These are phyloP conservation scores for Bipolaris zeicola DNA, from an alignment of 2,329 filamentous ascomycete species.

Conservation along the genomic window DNA sequence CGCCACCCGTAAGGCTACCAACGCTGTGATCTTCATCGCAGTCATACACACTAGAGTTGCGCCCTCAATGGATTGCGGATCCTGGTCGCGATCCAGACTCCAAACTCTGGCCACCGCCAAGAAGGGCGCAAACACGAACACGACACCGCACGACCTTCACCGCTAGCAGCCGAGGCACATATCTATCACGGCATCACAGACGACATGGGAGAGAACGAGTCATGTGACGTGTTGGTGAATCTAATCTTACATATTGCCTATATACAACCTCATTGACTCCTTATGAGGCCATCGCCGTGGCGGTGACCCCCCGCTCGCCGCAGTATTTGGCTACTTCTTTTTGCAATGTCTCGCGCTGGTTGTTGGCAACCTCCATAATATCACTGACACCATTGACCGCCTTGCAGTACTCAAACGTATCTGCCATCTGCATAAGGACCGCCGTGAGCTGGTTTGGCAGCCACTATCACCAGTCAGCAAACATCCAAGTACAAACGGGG, in stretches of 20 bases:
- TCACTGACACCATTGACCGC: conserved; percentile 58
- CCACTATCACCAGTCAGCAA: conserved; percentile 57
- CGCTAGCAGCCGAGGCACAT: not conserved
- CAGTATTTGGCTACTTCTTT: conserved; percentile 81
- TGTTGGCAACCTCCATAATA: conserved; percentile 69
- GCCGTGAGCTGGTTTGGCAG: conserved; percentile 80
- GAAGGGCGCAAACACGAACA: conserved; percentile 34
- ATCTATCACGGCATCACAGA: not conserved
- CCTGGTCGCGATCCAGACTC: not conserved
- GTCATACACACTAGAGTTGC: conserved; percentile 6
- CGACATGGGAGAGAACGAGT: not conserved
- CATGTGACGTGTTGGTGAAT: conserved; percentile 1
- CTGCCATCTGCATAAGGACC: conserved; percentile 72
- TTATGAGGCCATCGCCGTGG: conserved; percentile 39
- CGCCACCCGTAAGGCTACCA: conserved; percentile 2
- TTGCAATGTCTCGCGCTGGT: conserved; percentile 68
- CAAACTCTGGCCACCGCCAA: not conserved
- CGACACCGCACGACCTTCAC: conserved; percentile 4
- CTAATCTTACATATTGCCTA: not conserved
- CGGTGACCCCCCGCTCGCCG: conserved; percentile 60
- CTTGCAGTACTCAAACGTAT: conserved; percentile 58
- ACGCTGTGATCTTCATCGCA: not conserved
- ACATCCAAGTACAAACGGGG: not conserved
- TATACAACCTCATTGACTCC: not conserved
- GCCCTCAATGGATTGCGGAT: conserved; percentile 5